Evolutionary conservation across 1,284 basidiomycete species (phyloP), one percentile per base, ranked within the genome.

Genomic region (Boletus semigastroideus): DNA sequence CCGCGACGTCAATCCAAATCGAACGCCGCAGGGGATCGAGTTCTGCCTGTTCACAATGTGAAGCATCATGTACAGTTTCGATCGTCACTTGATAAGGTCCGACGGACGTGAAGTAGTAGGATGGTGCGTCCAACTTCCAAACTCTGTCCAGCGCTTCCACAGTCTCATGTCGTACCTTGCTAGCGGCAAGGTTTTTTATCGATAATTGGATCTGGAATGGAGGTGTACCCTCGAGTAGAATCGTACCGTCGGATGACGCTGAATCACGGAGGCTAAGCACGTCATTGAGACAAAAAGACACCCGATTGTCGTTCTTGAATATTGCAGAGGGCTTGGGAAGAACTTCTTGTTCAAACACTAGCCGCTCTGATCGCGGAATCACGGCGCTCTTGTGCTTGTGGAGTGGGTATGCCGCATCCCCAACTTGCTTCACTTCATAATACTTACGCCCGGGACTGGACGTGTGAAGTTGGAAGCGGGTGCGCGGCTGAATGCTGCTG

Each of bases 371-470:
- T 54, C 84, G 81, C 19, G 85, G 81, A 59, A 89, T 86, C 52
- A 82, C 70, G 16, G 72, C 74, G 55, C 78, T 74, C 60, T 76
- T 78, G 68, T 84, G 79, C 60, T 84, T 83, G 14, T 78, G 76
- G 33, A 88, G 75, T 9, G 89, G 86, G 70, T 97, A 98, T n/a
- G 89, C 82, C 0, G 86, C 78, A 67, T 99, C 96, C 10, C 88
- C 89, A 19, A 98, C 82, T 61, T 90, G 87, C 57, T 88, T 85
- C 57, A 99, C 86, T 65, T 92, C 87, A 68, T 98, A 98, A 63
- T 83, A 87, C 65, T 95, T 90, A 51, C 84, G 80, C 4, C 94
- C 94, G 2, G 92, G 78, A 34, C 80, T 80, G 0, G 83, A 80
- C 0, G 91, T 94, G 52, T 85, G 86, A 22, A 98, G 78, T 59